A percentile compares a stretch with the other conserved stretches of the same genome.
phyloP scores from a whole-genome alignment of 78 protist species.

The Anaeramoeba ignava region DNA sequence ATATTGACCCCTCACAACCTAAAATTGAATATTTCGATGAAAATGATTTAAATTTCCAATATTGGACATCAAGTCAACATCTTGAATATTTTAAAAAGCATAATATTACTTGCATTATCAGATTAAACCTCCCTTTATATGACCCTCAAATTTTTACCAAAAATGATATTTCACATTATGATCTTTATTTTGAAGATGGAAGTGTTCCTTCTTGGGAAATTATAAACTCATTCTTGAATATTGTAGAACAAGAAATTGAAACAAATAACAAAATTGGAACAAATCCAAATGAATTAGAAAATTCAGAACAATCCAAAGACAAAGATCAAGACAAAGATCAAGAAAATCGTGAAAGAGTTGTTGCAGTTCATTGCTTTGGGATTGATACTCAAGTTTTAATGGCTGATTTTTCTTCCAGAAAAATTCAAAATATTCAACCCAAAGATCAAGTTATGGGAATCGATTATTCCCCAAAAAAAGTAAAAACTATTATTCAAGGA shows the following conservation, averaged over 20 bases:
- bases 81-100: background rate
- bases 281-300: no score
- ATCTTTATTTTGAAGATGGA: background rate
- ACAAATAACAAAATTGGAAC: no score
- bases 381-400: no score
- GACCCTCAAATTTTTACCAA: background rate
- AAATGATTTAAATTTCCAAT: no score
- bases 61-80: background rate
- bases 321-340: no score
- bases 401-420: no score
- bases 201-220: background rate
- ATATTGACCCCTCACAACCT: background rate
- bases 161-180: background rate
- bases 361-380: background rate
- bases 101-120: background rate
- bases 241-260: background rate
- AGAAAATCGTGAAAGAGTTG: background rate
- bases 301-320: no score
- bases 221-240: background rate
- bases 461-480: no score
- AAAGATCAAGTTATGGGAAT: no score
- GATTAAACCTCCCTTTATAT: background rate
- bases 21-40: background rate
- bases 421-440: no score
- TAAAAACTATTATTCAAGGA: no score